These are phyloP conservation scores for Posidonia oceanica DNA, from an alignment of 116 monocot genomes.

Conservation along the genomic window DNA sequence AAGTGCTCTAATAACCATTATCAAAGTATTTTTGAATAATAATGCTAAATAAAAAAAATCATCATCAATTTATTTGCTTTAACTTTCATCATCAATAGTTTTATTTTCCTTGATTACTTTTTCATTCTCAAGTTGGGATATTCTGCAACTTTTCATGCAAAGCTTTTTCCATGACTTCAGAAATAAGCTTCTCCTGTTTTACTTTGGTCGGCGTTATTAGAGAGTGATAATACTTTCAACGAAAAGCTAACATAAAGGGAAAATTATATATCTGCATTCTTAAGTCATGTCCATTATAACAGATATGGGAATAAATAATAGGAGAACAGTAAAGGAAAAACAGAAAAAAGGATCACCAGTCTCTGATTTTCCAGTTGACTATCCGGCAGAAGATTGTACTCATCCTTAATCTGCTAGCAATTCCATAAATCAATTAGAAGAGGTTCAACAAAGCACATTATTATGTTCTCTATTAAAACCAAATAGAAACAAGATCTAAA, in stretches of 20 bases:
- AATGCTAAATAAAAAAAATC: too few relatives aligned
- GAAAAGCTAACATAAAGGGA: neutral
- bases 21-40: too few relatives aligned
- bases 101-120: constrained; percentile 44
- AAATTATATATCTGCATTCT: neutral
- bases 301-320: neutral
- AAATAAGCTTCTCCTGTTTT: constrained; percentile 40
- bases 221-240: constrained; percentile 68
- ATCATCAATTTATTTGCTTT: neutral
- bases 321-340: neutral
- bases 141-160: constrained; percentile 45
- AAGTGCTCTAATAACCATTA: too few relatives aligned
- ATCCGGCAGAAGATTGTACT: constrained; percentile 69
- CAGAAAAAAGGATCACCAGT: constrained; percentile 26
- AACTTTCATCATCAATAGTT: constrained; percentile 40
- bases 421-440: neutral
- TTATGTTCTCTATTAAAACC: neutral
- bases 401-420: constrained; percentile 57
- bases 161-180: constrained; percentile 60
- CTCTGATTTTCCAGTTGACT: constrained; percentile 75
- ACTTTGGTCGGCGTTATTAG: constrained; percentile 47
- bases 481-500: neutral
- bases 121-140: constrained; percentile 49
- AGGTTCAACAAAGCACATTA: neutral
- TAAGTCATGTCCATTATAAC: neutral